A percentile compares a stretch with the other conserved stretches of the same genome.
Conservation (phyloP, 2,329 filamentous ascomycete species). For the Penicillium sp. region DNA sequence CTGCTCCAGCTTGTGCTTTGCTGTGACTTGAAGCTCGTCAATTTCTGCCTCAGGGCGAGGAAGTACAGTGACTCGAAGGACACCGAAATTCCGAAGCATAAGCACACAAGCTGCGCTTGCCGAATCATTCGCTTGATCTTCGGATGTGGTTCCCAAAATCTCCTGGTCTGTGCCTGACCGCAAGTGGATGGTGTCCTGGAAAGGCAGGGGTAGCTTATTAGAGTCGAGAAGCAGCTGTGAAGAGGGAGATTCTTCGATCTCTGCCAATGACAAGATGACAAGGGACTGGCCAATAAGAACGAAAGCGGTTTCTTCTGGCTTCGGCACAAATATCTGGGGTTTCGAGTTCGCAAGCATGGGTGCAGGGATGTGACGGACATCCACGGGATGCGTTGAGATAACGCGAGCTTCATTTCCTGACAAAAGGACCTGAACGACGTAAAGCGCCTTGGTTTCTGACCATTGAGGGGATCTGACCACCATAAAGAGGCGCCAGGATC, state of each 20-base stretch:
- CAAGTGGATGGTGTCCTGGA: constrained; percentile 84
- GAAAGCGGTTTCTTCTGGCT: constrained; percentile 75
- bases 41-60: constrained; percentile 31
- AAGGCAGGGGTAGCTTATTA: constrained; percentile 61
- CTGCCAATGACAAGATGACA: constrained; percentile 69
- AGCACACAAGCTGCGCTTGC: constrained; percentile 46
- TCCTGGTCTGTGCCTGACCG: constrained; percentile 51
- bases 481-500: constrained; percentile 55
- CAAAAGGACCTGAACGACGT: constrained; percentile 68
- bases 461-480: constrained; percentile 57
- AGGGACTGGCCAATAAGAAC: constrained; percentile 74
- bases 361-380: constrained; percentile 58
- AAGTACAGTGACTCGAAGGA: constrained; percentile 53
- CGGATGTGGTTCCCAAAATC: constrained; percentile 50
- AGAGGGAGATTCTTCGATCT: constrained; percentile 66
- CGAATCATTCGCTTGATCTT: constrained; percentile 43
- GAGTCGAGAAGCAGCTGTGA: constrained; percentile 69
- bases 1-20: constrained; percentile 87
- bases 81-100: constrained; percentile 56
- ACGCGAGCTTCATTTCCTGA: constrained; percentile 53
- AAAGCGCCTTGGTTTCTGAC: constrained; percentile 58
- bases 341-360: constrained; percentile 38
- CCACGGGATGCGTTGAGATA: constrained; percentile 64
- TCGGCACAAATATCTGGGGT: constrained; percentile 72
- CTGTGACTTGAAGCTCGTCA: constrained; percentile 58